Evolutionary conservation across 2,329 filamentous ascomycete species (phyloP), one percentile per base, ranked within the genome.

Genomic region (Tolypocladium sp.): DNA sequence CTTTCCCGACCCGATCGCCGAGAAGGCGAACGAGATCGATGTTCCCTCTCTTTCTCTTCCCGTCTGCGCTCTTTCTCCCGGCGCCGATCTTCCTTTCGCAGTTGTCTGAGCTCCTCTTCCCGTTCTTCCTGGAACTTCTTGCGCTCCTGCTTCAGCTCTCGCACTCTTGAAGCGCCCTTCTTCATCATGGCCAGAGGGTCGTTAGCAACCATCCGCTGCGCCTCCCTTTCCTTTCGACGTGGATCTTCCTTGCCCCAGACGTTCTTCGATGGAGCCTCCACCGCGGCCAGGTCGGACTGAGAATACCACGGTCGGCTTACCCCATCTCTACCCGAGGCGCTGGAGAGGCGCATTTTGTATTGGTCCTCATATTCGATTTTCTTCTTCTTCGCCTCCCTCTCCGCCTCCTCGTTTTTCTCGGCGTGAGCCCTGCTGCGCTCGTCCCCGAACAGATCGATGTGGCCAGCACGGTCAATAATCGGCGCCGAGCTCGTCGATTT

Each of bases 151-250:
- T 90, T 88, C 8, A 91, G 82, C 64, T 89, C 84, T 63, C 89
- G 86, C 55, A 94, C 79, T 66, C 88, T 87, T 4, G 80, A 81
- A 4, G 94, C 89, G 1, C 91, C 93, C 59, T 82, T 82, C 72
- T 87, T 91, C 88, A 97, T 97, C 70, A 87, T 82, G 0, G 88
- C 88, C 54, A 97, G 79, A 1, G 94, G 94, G 70, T 97, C 94
- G 63, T 80, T 89, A 4, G 83, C 78, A 9, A 78, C 78, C 38
- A 92, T 79, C 25, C 91, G 83, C 59, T 80, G 80, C 56, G 81
- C 81, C 63, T 92, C 88, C 46, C 92, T 82, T 55, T 87, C 83
- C 68, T 82, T 86, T 38, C 91, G 82, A 59, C 82, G 77, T 0
- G 89, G 87, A 64, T 96, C 91, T 60, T 91, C 87, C 57, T 90